Base-by-base conservation (phyloP, 2,329 filamentous ascomycete species). In the Myriosclerotinia duriaeana region DNA sequence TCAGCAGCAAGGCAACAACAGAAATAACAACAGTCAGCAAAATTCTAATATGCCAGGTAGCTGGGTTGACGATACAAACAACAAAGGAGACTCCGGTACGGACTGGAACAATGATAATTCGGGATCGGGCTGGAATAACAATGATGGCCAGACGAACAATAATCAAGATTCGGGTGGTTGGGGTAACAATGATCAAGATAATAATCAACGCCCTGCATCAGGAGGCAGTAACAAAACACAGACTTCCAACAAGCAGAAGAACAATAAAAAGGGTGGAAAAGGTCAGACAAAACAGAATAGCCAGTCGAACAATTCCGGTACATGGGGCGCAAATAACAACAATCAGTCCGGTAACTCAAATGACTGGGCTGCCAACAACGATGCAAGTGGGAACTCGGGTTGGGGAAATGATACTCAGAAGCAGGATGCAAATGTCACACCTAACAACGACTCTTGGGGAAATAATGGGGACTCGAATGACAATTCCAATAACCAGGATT, bases 311-410 rank as follows among this genome's bases (percentile, higher is more conserved):
- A 55, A 67, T 48, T 38, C 62, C 1, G 68, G 66, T n/a, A 66
- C 65, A 2, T 72, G 71, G 50, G 44, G 44, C 17, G 34, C n/a
- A 60, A 20, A 50, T 38, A 60, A 50, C 6, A 60, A 60, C 26
- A 30, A 60, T 50, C 56, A 60, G 9, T 50, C 56, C 17, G n/a
- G 58, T 1, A 60, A 50, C 20, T 38, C 34, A 5, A 50, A 60
- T n/a, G 34, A 34, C 30, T 60, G 58, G 44, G 69, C 69, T 53
- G 34, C 62, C n/a, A 60, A 62, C 12, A 69, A 66, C 55, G 73
- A 69, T 60, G 61, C 30, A 38, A 36, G 6, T 22, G 58, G 44
- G 9, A 22, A 60, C 26, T 60, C 30, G n/a, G 58, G 44, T 20
- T 38, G 58, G 58, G 30, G 44, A 20, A 60, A 60, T 20, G 44